Base-by-base conservation (phyloP, 129 eudicot species). In the Flaveria ramosissima region DNA sequence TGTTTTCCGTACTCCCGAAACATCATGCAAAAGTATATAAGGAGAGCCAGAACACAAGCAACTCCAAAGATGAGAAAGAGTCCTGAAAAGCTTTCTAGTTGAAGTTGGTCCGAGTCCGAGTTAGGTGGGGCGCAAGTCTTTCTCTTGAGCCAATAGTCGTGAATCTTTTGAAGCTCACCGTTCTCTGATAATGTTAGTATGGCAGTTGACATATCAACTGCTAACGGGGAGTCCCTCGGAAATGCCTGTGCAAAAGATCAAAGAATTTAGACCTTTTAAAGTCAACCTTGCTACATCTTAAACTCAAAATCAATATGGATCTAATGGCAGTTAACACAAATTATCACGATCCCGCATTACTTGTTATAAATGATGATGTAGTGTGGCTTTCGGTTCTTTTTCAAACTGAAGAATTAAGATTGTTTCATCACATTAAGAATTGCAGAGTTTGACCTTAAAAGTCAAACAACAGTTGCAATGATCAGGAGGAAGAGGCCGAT, bases 171-270 rank as follows among this genome's bases (percentile, higher is more conserved):
- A 59, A 94, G 99, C 17, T 84, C 71, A 0, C 99, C 99, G 55
- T 73, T 86, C 76, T 89, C 97, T 19, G 97, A 86, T 71, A 94
- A 72, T 20, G 76, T 77, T 36, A 94, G 82, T 67, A 94, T 82
- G 7, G 97, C 99, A 1, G 99, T 89, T 19, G 99, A 91, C 96
- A 94, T 81, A 82, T 94, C 99, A 55, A 91, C 45, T 8, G 90
- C 96, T 41, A 94, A 80, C 2, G 92, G 96, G 0, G 99, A 94
- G 84, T 88, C 97, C 75, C 71, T 75, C 47, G 85, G 89, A 82
- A 93, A 93, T 50, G 96, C 98, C 98, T 93, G 47, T 67, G 14
- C 39, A 65, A 27, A 41, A 0, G 43, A 57, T 24, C 39, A 66
- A 5, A 70, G 0, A 12, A 14, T 13, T 52, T 67, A 51, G 50